Percentiles rank a stretch among this genome's conserved stretches.
Evolutionary conservation across 1,284 basidiomycete genomes (phyloP).

Genomic region (Pyrrhoderma lamaoense): DNA sequence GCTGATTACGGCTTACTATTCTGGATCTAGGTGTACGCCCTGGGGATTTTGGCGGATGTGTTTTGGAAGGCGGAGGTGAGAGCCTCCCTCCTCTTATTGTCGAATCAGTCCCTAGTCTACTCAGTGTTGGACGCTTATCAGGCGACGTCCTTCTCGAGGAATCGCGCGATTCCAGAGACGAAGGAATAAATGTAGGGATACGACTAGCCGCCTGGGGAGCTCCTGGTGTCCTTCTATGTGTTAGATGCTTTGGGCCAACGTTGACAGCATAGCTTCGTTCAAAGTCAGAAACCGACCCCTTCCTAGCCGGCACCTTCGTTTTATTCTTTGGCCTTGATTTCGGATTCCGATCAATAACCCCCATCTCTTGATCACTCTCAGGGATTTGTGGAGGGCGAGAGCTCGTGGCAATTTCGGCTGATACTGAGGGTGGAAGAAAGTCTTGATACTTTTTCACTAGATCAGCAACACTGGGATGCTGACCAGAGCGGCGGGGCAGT

Average conservation of each 20-base stretch:
- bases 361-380: constrained; percentile 62
- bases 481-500: constrained; percentile 57
- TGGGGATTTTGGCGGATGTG: constrained; percentile 24
- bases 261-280: constrained; percentile 88
- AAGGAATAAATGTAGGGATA: constrained; percentile 44
- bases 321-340: constrained; percentile 42
- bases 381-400: constrained; percentile 53
- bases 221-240: constrained; percentile 39
- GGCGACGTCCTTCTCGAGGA: constrained; percentile 64
- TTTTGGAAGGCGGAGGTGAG: constrained; percentile 32
- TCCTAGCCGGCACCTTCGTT: constrained; percentile 38
- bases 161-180: constrained; percentile 46
- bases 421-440: constrained; percentile 61
- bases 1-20: constrained; percentile 6
- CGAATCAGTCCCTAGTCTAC: constrained; percentile 29
- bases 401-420: constrained; percentile 61
- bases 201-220: constrained; percentile 30
- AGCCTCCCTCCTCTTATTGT: constrained; percentile 35
- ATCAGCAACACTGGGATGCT: constrained; percentile 71
- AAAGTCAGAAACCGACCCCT: constrained; percentile 72
- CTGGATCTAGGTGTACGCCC: constrained; percentile 9
- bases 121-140: constrained; percentile 47
- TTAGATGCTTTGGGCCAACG: constrained; percentile 64
- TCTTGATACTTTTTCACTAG: constrained; percentile 80
- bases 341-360: constrained; percentile 29